Base-by-base conservation (phyloP, 305 asterid species). In the Ilex paraguariensis region DNA sequence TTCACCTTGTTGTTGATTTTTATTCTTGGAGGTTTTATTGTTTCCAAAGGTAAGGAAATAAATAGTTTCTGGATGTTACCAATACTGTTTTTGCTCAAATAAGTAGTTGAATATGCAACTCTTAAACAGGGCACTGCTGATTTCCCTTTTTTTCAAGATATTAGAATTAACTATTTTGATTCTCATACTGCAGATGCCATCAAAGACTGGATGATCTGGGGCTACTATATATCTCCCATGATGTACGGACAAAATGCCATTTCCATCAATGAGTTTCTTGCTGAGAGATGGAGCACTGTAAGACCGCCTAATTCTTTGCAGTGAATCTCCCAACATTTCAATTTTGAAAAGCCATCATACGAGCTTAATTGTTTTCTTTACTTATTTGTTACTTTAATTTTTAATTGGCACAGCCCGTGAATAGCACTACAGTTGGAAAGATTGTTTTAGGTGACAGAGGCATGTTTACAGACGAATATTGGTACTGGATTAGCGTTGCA, bases 231-330 rank as follows among this genome's bases (percentile, higher is more conserved):
- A 60, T 87, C 97, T 64, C 95, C 95, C n/a, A 84, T 90, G 97
- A 87, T 80, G 91, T 90, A 90, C 28, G 97, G 91, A 31, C 95
- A 90, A 45, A 90, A 90, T 49, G 95, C 97, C 13, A 80, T 90
- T 16, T 91, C 87, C 72, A 80, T 87, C 16, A 87, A 87, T 6
- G 97, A 90, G 67, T 90, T 87, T 68, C 85, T 87, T 3, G 56
- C 75, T 15, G 82, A 87, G 30, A 82, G 95, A 79, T 90, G 97
- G 97, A 80, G 83, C 64, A 50, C 80, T 36, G 95, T 87, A 75
- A 79, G 90, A 59, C 57, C 39, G 2, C 54, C 53, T 39, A 40
- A 54, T 12, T 12, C 46, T 32, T 56, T 46, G 12, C 17, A 4
- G 31, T 5, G 17, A 7, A 6, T 59, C 10, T 6, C 31, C 31